Evolutionary conservation across 371 early-diverging fungal species (phyloP), one percentile per base, ranked within the genome.

Genomic region (Apophysomyces sp.): DNA sequence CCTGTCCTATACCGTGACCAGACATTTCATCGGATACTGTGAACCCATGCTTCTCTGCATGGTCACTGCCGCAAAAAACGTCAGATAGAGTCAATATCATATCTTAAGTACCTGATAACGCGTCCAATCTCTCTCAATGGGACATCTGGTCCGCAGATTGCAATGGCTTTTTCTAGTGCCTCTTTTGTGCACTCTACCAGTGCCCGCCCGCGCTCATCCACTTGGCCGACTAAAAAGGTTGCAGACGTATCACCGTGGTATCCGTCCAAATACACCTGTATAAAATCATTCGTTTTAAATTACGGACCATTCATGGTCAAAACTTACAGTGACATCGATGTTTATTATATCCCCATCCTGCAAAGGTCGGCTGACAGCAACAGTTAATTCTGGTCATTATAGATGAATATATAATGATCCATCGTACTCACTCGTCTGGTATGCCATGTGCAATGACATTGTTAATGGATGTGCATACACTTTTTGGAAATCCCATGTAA

Each of bases 391-490:
- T 52, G 0, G 26, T 29, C 8, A 34, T 15, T 21, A 62, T 28
- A 36, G 9, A n/a, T n/a, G n/a, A 12, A 18, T 34, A 40, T 21
- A 24, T 40, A 37, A 3, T 44, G 2, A 11, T 41, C 49, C n/a
- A n/a, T 56, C 28, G 11, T 24, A 31, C 80, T 63, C 73, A 84
- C 83, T 80, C 73, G 65, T 96, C 95, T 2, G 96, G 96, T 58
- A 96, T 94, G 0, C 96, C 96, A 69, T 96, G 96, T 9, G 92
- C 92, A 51, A 96, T 87, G 13, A 95, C 87, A 66, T 96, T 94
- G 67, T 95, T 95, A 21, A 96, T 79, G 12, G 92, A 88, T 0
- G 87, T 89, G 59, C 91, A 92, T 1, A 92, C 79, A 53, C 92
- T 91, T 64, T 91, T 92, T 7, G 96, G 96, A 63, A 92, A 96